Evolutionary conservation across 2,329 filamentous ascomycete species (phyloP), one percentile per base, ranked within the genome.

Genomic region (Nemania sp.): DNA sequence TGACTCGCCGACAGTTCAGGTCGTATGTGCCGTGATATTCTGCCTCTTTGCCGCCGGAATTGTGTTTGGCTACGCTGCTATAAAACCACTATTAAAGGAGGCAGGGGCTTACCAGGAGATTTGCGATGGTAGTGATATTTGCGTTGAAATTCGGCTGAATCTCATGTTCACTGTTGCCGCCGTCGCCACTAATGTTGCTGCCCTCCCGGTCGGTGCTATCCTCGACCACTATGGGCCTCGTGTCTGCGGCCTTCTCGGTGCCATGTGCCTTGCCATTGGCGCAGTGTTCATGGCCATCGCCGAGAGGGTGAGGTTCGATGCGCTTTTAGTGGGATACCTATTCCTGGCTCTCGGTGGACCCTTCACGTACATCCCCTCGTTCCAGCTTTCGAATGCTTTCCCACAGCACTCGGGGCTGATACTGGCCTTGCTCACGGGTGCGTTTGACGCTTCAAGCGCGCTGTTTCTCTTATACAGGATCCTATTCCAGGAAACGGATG

Each of bases 151-250:
- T 54, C 82, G 81, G 60, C 82, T 97, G 58, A 97, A 97, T 74
- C 79, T 97, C 67, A 96, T 96, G 90, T 97, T 97, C 80, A 96
- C 92, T 5, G 84, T 92, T 42, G 92, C 92, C 12, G 92, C 92
- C 13, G 92, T 96, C 10, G 90, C 86, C 6, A 96, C 92, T 40
- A 97, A 97, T 70, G 89, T 96, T 12, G 91, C 87, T 42, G 92
- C 93, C 12, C 81, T 97, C 6, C 91, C 92, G 2, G 87, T 96
- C 11, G 93, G 93, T 47, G 90, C 91, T 2, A 89, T 96, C 46
- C 83, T 97, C 20, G 93, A 97, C 76, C 83, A 87, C 63, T 93
- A 86, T 71, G 93, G 93, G 1, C 93, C 93, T 13, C 84, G 90
- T 57, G 81, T 91, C 4, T 90, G 90, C 69, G 89, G 90, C 3